phyloP scores from a whole-genome alignment of 345 rosid species.

The Xanthoceras sorbifolium region DNA sequence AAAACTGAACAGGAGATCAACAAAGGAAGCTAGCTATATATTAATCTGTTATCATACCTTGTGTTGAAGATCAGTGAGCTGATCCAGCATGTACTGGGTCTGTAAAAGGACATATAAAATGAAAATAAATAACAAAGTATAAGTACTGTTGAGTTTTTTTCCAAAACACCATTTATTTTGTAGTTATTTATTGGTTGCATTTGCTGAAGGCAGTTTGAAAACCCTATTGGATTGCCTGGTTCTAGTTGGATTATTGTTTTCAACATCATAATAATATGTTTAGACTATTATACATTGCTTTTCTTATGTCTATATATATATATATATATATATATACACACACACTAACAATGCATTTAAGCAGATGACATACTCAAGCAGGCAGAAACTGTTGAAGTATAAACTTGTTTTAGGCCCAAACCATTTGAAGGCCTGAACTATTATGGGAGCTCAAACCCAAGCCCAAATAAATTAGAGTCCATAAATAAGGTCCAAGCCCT shows the following conservation, averaged over 20 bases:
- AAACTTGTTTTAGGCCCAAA: too few relatives aligned
- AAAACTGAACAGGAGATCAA: not conserved
- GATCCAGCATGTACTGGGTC: slow-evolving; percentile 94
- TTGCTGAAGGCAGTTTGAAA: not conserved
- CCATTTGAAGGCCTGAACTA: too few relatives aligned
- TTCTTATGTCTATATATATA: too few relatives aligned
- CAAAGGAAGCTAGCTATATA: not conserved
- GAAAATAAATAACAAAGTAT: not conserved
- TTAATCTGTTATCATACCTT: slow-evolving; percentile 46
- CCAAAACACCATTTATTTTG: too few relatives aligned
- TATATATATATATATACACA: not conserved
- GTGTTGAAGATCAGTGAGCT: slow-evolving; percentile 87
- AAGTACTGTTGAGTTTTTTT: not conserved
- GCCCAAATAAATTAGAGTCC: too few relatives aligned
- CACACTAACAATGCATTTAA: not conserved
- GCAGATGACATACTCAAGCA: too few relatives aligned
- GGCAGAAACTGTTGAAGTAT: too few relatives aligned
- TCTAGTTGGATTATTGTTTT: not conserved
- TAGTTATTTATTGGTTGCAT: too few relatives aligned
- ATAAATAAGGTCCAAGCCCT: too few relatives aligned
- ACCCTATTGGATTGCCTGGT: not conserved
- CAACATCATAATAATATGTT: not conserved
- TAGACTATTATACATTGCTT: too few relatives aligned
- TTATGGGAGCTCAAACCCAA: too few relatives aligned
- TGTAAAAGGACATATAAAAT: slow-evolving; percentile 28